Conservation (phyloP, 2,329 filamentous ascomycete genomes). For the Cladosporium oxysporum region DNA sequence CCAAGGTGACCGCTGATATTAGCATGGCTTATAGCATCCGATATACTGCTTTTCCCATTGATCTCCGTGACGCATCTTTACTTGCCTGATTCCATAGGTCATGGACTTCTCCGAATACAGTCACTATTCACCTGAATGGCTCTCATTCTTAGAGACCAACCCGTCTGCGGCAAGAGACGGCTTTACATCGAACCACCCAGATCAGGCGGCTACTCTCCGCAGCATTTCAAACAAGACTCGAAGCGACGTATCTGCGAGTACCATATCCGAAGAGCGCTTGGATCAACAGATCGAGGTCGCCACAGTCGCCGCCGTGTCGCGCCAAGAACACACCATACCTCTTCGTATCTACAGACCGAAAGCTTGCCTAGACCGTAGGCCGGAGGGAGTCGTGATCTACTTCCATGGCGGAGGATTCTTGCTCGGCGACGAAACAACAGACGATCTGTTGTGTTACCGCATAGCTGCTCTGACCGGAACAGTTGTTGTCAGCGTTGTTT, state of each 20-base stretch:
- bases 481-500: neutral
- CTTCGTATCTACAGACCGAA: constrained; percentile 6
- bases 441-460: neutral
- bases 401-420: neutral
- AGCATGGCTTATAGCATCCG: neutral
- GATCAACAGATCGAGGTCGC: neutral
- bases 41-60: neutral
- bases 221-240: neutral
- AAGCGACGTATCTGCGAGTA: neutral
- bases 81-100: neutral
- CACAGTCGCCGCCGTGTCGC: neutral
- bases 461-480: neutral
- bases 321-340: neutral
- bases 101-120: neutral
- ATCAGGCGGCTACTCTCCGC: neutral
- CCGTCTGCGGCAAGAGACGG: neutral
- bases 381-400: neutral
- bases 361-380: neutral
- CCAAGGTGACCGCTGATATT: neutral
- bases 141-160: neutral
- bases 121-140: neutral
- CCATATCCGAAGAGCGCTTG: neutral
- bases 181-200: neutral
- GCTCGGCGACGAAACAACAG: neutral
- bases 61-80: neutral